Evolutionary conservation across 108 stramenopile genomes (phyloP).

Genomic region (Hondaea fermentalgiana): DNA sequence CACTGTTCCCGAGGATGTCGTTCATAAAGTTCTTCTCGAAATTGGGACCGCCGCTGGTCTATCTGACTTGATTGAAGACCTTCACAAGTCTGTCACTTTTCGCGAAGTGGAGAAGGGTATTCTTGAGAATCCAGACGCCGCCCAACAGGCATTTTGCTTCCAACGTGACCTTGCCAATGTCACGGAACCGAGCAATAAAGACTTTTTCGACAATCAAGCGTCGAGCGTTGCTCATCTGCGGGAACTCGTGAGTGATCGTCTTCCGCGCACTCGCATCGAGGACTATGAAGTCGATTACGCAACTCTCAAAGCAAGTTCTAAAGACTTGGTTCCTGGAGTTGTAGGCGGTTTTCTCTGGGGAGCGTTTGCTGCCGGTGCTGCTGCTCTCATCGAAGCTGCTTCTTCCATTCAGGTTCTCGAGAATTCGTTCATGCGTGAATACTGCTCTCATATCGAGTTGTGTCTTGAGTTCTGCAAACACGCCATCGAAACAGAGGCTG

Average conservation of each 20-base stretch:
- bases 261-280: neutral
- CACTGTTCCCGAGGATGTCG: neutral
- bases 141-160: neutral
- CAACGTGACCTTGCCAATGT: neutral
- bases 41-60: neutral
- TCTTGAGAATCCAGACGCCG: neutral
- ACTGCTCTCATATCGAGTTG: neutral
- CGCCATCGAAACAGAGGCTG: neutral
- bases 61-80: neutral
- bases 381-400: neutral
- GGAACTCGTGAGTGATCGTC: neutral
- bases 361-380: neutral
- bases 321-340: neutral
- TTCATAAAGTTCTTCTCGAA: neutral
- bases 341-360: neutral
- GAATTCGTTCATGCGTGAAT: neutral
- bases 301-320: neutral
- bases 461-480: neutral
- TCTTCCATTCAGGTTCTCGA: neutral
- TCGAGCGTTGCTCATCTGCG: neutral
- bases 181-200: neutral
- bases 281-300: neutral
- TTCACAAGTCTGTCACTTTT: neutral
- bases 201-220: neutral
- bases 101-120: neutral